Evolutionary conservation across 2,329 filamentous ascomycete genomes (phyloP).

Genomic region (Xylariaceae sp.): DNA sequence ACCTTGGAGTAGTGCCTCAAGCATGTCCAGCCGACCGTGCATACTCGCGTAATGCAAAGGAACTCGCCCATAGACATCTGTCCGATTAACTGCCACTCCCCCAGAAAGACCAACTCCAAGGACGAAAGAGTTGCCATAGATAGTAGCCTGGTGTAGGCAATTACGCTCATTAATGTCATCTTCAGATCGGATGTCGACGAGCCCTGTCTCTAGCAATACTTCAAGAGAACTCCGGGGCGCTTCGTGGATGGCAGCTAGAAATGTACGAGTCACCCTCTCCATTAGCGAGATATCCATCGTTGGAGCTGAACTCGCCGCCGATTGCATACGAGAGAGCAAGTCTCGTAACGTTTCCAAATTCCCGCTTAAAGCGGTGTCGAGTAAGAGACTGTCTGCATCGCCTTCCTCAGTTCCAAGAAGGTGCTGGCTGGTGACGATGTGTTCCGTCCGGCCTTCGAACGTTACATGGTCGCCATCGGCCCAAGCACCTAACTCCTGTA

Average conservation of each 20-base stretch:
- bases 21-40: conserved; percentile 83
- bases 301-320: conserved; percentile 41
- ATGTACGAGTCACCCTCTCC: conserved; percentile 83
- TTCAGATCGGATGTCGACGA: conserved; percentile 87
- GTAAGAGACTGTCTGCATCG: conserved; percentile 81
- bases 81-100: conserved; percentile 71
- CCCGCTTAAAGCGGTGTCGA: conserved; percentile 81
- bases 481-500: conserved; percentile 94
- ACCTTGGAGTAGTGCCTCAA: conserved; percentile 67
- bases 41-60: conserved; percentile 95
- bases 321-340: conserved; percentile 69
- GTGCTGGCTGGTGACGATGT: conserved; percentile 62
- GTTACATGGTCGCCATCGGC: conserved; percentile 92
- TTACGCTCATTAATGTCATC: conserved; percentile 98
- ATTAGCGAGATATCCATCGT: conserved; percentile 50
- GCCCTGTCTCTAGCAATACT: conserved; percentile 70
- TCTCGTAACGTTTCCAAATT: conserved; percentile 76
- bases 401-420: conserved; percentile 75
- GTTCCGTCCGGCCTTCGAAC: conserved; percentile 60
- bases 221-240: conserved; percentile 73
- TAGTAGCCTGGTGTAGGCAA: conserved; percentile 92
- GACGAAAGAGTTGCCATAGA: conserved; percentile 80
- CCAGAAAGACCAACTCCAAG: conserved; percentile 70
- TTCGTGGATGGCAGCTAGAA: conserved; percentile 84
- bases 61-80: conserved; percentile 90